A percentile compares a stretch with the other conserved stretches of the same genome.
Conservation (phyloP, 202 grass and related monocot genomes). For the Setaria viridis region DNA sequence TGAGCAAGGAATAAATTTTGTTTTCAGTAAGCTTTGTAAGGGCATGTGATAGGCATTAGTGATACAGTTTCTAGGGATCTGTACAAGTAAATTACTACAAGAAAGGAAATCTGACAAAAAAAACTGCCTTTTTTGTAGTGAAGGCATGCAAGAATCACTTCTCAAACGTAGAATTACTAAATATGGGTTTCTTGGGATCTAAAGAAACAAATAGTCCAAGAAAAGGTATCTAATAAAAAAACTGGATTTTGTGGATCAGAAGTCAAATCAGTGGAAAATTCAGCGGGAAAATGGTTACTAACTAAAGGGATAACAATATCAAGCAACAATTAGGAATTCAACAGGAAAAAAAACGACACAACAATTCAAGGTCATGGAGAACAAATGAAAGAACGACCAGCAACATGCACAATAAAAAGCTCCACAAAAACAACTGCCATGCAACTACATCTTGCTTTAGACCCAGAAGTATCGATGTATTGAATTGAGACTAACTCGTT, state of each 20-base stretch:
- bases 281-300: not conserved
- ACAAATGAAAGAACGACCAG: not conserved
- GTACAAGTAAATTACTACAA: constrained; percentile 16
- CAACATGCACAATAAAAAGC: not conserved
- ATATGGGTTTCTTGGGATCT: not conserved
- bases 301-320: not conserved
- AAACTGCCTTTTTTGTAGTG: not conserved
- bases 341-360: not conserved
- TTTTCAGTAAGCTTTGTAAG: not conserved
- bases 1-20: not conserved
- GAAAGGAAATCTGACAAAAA: not conserved
- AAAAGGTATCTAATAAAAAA: constrained; percentile 7
- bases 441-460: constrained; percentile 10
- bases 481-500: not conserved
- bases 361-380: not conserved
- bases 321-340: not conserved
- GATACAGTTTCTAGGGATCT: not conserved
- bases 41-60: not conserved
- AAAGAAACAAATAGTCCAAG: not conserved
- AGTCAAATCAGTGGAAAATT: not conserved
- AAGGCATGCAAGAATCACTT: not conserved
- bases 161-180: not conserved
- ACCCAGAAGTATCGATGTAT: not conserved
- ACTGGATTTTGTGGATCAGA: not conserved
- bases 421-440: not conserved